Evolutionary conservation across 2,329 filamentous ascomycete genomes (phyloP).

Genomic region (Parastagonospora nodorum): DNA sequence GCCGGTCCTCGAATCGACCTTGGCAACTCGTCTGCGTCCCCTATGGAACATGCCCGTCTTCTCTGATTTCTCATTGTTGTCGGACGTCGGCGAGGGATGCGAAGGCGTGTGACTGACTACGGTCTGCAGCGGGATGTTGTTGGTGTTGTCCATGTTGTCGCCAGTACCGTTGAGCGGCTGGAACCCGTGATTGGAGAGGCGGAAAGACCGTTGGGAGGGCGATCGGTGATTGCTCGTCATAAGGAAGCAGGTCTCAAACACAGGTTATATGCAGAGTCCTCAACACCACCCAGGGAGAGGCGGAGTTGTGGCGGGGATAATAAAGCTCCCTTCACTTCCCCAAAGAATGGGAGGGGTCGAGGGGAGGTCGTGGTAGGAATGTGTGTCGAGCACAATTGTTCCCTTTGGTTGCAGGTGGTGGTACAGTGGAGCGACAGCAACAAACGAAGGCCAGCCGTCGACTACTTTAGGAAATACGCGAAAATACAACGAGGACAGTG

Average conservation of each 20-base stretch:
- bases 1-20: slow-evolving; percentile 36
- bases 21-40: slow-evolving; percentile 35
- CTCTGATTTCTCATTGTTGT: slow-evolving; percentile 42
- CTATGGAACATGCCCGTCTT: slow-evolving; percentile 47
- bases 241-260: slow-evolving; percentile 11
- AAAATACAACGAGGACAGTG: slow-evolving; percentile 22
- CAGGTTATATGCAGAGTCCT: slow-evolving; percentile 16
- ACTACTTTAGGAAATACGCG: slow-evolving; percentile 15
- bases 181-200: slow-evolving; percentile 44
- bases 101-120: slow-evolving; percentile 56
- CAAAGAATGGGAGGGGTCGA: slow-evolving; percentile 16
- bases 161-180: slow-evolving; percentile 37
- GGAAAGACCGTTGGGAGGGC: slow-evolving; percentile 41
- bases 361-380: slow-evolving; percentile 24
- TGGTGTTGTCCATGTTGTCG: slow-evolving; percentile 53
- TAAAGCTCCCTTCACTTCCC: not conserved
- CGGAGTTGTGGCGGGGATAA: slow-evolving; percentile 13
- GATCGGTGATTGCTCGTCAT: slow-evolving; percentile 27
- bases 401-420: slow-evolving; percentile 14
- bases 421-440: slow-evolving; percentile 28
- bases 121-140: slow-evolving; percentile 65
- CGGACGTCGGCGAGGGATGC: slow-evolving; percentile 23
- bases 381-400: slow-evolving; percentile 41
- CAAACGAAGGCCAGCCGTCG: slow-evolving; percentile 40
- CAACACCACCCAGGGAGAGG: slow-evolving; percentile 10